Evolutionary conservation across 2,329 filamentous ascomycete species (phyloP).

Genomic region (Fusarium hainanense): DNA sequence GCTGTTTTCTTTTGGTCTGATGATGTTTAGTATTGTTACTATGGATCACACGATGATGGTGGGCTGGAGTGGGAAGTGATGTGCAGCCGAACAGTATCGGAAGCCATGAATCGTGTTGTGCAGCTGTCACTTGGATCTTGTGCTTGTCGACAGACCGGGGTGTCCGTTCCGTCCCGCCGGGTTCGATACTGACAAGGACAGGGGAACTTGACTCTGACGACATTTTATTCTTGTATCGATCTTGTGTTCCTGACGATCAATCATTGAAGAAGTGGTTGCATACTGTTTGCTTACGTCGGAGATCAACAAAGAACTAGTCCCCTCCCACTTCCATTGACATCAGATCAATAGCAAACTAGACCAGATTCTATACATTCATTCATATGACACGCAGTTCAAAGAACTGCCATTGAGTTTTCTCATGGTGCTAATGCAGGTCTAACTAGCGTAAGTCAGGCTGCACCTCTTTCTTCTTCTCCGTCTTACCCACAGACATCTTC

Average conservation of each 20-base stretch:
- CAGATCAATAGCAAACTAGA: background rate
- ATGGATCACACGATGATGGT: background rate
- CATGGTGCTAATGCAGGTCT: background rate
- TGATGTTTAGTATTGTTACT: constrained; percentile 12
- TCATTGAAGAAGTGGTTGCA: background rate
- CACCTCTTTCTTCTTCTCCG: background rate
- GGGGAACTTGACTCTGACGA: background rate
- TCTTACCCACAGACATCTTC: background rate
- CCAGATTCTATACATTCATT: background rate
- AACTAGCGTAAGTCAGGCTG: background rate
- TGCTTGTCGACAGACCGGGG: constrained; percentile 15
- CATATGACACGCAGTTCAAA: background rate
- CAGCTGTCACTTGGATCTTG: background rate
- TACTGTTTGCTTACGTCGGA: background rate
- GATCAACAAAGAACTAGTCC: background rate
- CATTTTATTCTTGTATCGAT: background rate
- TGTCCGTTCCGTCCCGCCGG: constrained; percentile 4
- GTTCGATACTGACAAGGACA: background rate
- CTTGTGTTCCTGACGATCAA: background rate
- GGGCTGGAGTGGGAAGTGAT: background rate
- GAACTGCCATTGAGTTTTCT: background rate
- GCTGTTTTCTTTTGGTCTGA: constrained; percentile 4
- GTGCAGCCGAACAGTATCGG: constrained; percentile 12
- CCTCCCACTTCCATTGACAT: background rate
- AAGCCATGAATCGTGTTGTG: constrained; percentile 4